A percentile compares a stretch with the other conserved stretches of the same genome.
phyloP scores from a whole-genome alignment of 2,329 filamentous ascomycete genomes.

The Chrysoporthe austroafricana region DNA sequence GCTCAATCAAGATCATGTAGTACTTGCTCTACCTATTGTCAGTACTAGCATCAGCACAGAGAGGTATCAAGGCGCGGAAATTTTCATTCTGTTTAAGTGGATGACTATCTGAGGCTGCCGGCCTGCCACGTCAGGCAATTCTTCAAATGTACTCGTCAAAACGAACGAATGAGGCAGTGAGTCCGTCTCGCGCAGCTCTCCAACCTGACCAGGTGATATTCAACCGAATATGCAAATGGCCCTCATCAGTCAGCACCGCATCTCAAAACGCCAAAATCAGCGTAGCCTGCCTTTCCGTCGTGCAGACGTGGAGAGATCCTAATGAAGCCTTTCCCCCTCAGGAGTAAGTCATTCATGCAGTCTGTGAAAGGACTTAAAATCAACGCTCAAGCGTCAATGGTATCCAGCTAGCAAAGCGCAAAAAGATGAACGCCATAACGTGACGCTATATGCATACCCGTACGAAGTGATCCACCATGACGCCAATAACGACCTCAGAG shows the following conservation, averaged over 20 bases:
- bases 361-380: not conserved
- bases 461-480: not conserved
- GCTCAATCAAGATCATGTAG: not conserved
- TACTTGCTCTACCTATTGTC: not conserved
- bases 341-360: not conserved
- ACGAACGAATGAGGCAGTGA: not conserved
- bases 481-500: not conserved
- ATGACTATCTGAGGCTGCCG: not conserved
- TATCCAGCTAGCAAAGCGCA: not conserved
- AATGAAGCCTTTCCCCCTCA: too few relatives aligned
- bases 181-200: not conserved
- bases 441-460: conserved; percentile 2
- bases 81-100: not conserved
- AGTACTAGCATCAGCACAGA: too few relatives aligned
- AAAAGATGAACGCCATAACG: not conserved
- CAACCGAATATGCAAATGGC: not conserved
- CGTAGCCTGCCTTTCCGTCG: not conserved
- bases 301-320: not conserved
- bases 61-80: not conserved
- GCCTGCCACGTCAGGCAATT: not conserved
- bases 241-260: not conserved
- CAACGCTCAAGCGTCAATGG: not conserved
- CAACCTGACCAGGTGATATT: not conserved
- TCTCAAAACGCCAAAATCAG: not conserved
- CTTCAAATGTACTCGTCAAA: not conserved